These are phyloP conservation scores for Cyclotella choctawhatcheeana DNA, from an alignment of 108 stramenopile genomes.

Conservation along the genomic window DNA sequence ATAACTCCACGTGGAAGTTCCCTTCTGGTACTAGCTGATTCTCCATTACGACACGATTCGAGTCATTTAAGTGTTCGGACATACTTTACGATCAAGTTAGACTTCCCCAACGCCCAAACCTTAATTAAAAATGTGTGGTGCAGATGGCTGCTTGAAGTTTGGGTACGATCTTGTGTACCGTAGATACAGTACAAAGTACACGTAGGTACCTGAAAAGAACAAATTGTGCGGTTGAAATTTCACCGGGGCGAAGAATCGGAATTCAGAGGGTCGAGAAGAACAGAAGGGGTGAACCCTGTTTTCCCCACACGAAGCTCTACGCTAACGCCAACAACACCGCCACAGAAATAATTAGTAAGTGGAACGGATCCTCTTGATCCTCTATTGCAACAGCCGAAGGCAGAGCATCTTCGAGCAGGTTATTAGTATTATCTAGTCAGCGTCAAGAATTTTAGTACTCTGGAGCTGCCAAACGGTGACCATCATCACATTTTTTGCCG, in stretches of 20 bases:
- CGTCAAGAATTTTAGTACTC: too few species aligned
- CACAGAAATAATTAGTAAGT: too few species aligned
- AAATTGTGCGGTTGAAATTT: conserved; percentile 3
- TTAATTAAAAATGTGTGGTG: conserved; percentile 18
- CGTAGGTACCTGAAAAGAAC: background rate
- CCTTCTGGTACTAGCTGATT: background rate
- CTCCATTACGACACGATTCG: background rate
- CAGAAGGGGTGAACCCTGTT: background rate
- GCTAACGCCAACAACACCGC: background rate
- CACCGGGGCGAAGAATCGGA: conserved; percentile 9
- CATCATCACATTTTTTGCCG: too few species aligned
- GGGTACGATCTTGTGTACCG: background rate
- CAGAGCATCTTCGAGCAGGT: too few species aligned
- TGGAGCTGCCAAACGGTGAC: too few species aligned
- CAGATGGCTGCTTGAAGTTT: background rate
- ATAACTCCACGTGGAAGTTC: background rate
- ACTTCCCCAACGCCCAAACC: background rate
- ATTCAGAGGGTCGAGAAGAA: background rate
- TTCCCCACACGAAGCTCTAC: background rate
- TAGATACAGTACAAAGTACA: conserved; percentile 7
- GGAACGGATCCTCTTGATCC: too few species aligned
- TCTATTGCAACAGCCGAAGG: too few species aligned
- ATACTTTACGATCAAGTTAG: background rate
- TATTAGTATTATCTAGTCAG: too few species aligned
- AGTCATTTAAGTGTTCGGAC: background rate